Percentiles rank a stretch among this genome's conserved stretches.
Conservation (phyloP, 768 basidiomycete genomes). For the Suillus lakei region DNA sequence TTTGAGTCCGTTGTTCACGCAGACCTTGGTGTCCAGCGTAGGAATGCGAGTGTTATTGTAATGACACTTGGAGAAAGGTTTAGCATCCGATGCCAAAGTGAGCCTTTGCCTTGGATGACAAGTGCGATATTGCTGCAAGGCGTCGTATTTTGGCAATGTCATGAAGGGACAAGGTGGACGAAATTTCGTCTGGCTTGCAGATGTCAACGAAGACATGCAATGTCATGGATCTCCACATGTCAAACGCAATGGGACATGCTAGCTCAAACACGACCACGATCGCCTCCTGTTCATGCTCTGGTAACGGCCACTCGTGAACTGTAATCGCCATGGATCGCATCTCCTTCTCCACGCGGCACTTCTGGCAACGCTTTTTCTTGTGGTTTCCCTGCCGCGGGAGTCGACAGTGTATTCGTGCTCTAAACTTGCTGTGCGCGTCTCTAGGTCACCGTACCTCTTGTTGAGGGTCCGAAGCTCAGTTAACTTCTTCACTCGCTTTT, state of each 20-base stretch:
- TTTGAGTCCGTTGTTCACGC: constrained; percentile 39
- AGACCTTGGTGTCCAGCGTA: constrained; percentile 16
- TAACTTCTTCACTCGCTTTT: constrained; percentile 25
- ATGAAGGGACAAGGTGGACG: constrained; percentile 14
- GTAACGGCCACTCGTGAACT: constrained; percentile 54
- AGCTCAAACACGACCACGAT: constrained; percentile 48
- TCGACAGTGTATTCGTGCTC: background rate
- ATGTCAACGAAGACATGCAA: constrained; percentile 43
- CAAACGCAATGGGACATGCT: constrained; percentile 42
- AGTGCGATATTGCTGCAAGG: constrained; percentile 17
- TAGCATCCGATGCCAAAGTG: constrained; percentile 28
- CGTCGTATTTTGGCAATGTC: constrained; percentile 18
- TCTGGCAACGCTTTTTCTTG: constrained; percentile 23
- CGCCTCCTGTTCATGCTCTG: constrained; percentile 23
- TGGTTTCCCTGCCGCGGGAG: background rate
- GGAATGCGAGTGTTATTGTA: constrained; percentile 22
- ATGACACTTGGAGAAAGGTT: constrained; percentile 24
- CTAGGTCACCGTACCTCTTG: constrained; percentile 8
- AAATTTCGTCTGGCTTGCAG: constrained; percentile 22
- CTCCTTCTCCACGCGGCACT: constrained; percentile 32
- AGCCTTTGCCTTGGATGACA: constrained; percentile 24
- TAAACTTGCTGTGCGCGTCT: too few relatives aligned
- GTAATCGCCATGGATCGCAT: constrained; percentile 32
- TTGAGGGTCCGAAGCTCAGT: constrained; percentile 7
- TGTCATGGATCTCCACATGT: constrained; percentile 49